Evolutionary conservation across 345 rosid species (phyloP).

Genomic region (Anastatica hierochuntica): DNA sequence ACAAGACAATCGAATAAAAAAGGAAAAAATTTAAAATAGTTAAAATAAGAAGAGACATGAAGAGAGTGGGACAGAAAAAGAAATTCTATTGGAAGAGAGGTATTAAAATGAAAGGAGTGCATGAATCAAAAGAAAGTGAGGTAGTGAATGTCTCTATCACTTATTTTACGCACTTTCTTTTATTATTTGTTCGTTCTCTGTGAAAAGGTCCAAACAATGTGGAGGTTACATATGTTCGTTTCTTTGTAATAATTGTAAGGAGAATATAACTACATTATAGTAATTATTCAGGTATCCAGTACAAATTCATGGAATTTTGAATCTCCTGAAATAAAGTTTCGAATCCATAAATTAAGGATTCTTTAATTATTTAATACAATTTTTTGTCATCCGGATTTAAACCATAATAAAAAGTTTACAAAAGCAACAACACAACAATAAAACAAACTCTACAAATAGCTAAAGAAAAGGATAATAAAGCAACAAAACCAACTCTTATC

Average conservation of each 20-base stretch:
- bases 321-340: too few species aligned
- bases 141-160: constrained; percentile 19
- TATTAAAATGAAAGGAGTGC: constrained; percentile 22
- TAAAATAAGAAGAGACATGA: constrained; percentile 1
- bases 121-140: constrained; percentile 22
- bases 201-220: not conserved
- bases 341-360: too few species aligned
- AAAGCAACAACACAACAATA: too few species aligned
- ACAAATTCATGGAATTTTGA: too few species aligned
- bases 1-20: constrained; percentile 1
- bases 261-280: too few species aligned
- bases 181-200: constrained; percentile 7
- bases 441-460: too few species aligned
- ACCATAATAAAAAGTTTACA: too few species aligned
- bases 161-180: constrained; percentile 25
- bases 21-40: not conserved
- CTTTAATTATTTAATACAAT: too few species aligned
- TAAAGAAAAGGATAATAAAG: too few species aligned
- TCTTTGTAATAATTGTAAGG: not conserved
- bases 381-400: too few species aligned
- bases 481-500: too few species aligned
- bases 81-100: constrained; percentile 17
- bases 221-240: constrained; percentile 24
- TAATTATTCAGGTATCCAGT: too few species aligned
- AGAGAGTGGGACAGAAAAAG: constrained; percentile 24